These are phyloP conservation scores for Zygoascus tannicola DNA, from an alignment of 805 yeast species.

Conservation along the genomic window DNA sequence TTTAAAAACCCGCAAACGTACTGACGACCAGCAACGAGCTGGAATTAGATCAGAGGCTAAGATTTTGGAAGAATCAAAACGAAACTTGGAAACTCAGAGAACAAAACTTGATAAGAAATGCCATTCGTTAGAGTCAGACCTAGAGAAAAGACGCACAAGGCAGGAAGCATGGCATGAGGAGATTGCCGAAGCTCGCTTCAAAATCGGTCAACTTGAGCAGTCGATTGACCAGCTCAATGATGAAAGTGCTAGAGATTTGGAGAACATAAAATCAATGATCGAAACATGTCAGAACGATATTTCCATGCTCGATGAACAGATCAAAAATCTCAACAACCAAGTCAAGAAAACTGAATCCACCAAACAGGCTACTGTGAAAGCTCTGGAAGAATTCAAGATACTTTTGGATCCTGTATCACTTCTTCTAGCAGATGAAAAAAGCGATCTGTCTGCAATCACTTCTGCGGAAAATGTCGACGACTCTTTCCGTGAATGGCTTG, in stretches of 20 bases:
- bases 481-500: slow-evolving; percentile 13
- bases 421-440: slow-evolving; percentile 9
- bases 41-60: slow-evolving; percentile 30
- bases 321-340: slow-evolving; percentile 7
- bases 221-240: slow-evolving; percentile 7
- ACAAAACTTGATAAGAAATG: slow-evolving; percentile 23
- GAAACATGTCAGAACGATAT: slow-evolving; percentile 12
- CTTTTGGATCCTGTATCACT: slow-evolving; percentile 15
- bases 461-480: slow-evolving; percentile 15
- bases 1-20: slow-evolving; percentile 22
- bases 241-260: slow-evolving; percentile 8
- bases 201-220: slow-evolving; percentile 10
- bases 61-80: slow-evolving; percentile 29
- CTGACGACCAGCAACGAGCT: slow-evolving; percentile 26
- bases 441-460: background rate
- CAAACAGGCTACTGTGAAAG: slow-evolving; percentile 8
- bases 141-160: slow-evolving; percentile 7
- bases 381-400: slow-evolving; percentile 10
- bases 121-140: slow-evolving; percentile 15
- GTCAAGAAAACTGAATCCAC: slow-evolving; percentile 9
- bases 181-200: slow-evolving; percentile 15
- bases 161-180: slow-evolving; percentile 18
- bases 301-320: slow-evolving; percentile 14
- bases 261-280: slow-evolving; percentile 9
- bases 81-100: slow-evolving; percentile 29